These are phyloP conservation scores for Falciphora oryzae DNA, from an alignment of 2,329 filamentous ascomycete genomes.

Conservation along the genomic window DNA sequence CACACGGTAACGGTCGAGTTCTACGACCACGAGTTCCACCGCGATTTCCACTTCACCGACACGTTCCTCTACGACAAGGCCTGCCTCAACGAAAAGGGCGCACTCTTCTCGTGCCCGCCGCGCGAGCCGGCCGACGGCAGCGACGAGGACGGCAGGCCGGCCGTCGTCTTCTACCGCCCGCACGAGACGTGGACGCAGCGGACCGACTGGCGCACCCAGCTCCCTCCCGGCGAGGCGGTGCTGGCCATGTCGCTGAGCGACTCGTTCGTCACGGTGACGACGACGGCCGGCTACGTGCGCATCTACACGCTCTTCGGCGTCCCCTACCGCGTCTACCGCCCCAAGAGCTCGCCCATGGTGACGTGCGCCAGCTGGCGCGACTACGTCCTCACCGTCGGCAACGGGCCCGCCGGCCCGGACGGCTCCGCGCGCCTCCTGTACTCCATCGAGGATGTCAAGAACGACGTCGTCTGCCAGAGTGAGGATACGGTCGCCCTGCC, in stretches of 20 bases:
- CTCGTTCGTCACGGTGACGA: constrained; percentile 85
- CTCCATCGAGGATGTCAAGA: constrained; percentile 89
- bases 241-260: constrained; percentile 86
- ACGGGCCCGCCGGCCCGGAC: constrained; percentile 69
- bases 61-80: constrained; percentile 95
- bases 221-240: constrained; percentile 84
- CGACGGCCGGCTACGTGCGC: constrained; percentile 79
- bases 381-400: constrained; percentile 94
- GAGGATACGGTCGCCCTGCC: constrained; percentile 87
- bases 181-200: constrained; percentile 95
- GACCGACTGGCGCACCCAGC: constrained; percentile 79
- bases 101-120: constrained; percentile 78
- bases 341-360: constrained; percentile 84
- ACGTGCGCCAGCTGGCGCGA: constrained; percentile 92
- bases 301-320: constrained; percentile 91
- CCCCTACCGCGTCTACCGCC: constrained; percentile 81
- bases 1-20: constrained; percentile 97
- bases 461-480: constrained; percentile 89
- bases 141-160: constrained; percentile 48
- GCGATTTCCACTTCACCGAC: constrained; percentile 97
- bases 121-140: constrained; percentile 21
- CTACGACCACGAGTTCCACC: constrained; percentile 86
- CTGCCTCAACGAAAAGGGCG: constrained; percentile 78
- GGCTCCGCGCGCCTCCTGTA: constrained; percentile 77
- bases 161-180: constrained; percentile 90